Conservation (phyloP, 345 rosid genomes). For the Cardamine occulta region DNA sequence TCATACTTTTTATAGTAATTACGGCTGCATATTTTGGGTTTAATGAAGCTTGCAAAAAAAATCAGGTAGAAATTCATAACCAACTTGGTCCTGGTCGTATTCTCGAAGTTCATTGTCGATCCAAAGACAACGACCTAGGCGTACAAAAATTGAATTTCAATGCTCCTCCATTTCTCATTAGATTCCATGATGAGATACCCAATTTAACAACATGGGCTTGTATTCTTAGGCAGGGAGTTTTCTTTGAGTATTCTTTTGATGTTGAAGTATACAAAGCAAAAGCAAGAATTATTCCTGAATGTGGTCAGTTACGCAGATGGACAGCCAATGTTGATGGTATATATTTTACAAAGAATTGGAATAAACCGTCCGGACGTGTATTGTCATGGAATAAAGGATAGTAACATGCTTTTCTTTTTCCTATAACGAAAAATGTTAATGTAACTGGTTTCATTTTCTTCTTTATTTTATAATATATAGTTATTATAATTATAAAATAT, state of each 20-base stretch:
- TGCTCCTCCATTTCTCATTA: not conserved
- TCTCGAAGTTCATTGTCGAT: not conserved
- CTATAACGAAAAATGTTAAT: not conserved
- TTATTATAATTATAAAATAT: too few species aligned
- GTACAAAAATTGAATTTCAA: not conserved
- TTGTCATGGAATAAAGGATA: not conserved
- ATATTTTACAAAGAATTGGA: not conserved
- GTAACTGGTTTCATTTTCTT: not conserved
- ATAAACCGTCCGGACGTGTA: not conserved
- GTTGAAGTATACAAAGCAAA: constrained; percentile 6
- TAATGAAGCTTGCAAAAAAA: not conserved
- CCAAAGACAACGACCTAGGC: not conserved
- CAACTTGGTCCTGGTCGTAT: not conserved
- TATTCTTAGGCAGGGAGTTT: not conserved
- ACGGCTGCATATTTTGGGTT: not conserved
- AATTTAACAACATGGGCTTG: not conserved
- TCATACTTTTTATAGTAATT: not conserved
- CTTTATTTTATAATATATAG: too few species aligned
- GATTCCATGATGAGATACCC: not conserved
- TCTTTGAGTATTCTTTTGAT: not conserved
- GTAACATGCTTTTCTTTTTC: not conserved
- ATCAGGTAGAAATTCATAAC: not conserved
- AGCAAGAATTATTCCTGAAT: not conserved
- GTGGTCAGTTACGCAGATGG: constrained; percentile 4
- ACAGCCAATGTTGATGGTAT: not conserved